Conservation (phyloP, 441 rosid species). For the Adansonia madagascariensis region DNA sequence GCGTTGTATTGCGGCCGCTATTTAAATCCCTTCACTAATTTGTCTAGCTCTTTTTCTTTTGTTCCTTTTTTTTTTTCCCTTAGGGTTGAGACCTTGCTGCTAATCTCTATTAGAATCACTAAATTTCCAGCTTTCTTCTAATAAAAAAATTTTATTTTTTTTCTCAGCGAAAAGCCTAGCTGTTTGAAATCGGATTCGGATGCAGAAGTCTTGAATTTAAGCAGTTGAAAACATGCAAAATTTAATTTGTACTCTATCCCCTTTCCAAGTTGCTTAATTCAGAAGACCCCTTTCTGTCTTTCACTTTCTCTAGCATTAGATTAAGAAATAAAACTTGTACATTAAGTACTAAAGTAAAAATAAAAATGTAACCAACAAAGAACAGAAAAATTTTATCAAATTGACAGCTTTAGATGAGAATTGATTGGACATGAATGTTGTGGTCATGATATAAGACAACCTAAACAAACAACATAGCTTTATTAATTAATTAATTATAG, state of each 20-base stretch:
- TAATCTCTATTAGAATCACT: background rate
- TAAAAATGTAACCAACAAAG: background rate
- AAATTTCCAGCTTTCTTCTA: background rate
- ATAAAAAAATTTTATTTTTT: too few relatives aligned
- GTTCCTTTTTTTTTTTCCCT: background rate
- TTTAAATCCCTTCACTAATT: background rate
- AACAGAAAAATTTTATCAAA: background rate
- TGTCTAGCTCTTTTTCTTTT: background rate
- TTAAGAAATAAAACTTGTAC: background rate
- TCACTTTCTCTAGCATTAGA: slow-evolving; percentile 1
- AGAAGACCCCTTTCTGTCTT: background rate
- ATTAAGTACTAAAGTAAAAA: background rate
- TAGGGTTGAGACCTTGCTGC: background rate
- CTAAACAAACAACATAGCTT: background rate
- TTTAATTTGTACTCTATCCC: background rate
- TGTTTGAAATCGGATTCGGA: background rate
- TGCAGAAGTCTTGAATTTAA: background rate
- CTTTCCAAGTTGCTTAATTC: background rate
- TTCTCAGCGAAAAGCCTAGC: background rate
- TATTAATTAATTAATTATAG: slow-evolving; percentile 20
- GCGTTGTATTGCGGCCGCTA: too few relatives aligned
- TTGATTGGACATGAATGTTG: background rate
- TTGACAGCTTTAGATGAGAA: background rate
- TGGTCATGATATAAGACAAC: background rate
- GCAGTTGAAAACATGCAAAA: background rate